phyloP scores from a whole-genome alignment of 108 stramenopile species.

The Aurantiochytrium sp. region DNA sequence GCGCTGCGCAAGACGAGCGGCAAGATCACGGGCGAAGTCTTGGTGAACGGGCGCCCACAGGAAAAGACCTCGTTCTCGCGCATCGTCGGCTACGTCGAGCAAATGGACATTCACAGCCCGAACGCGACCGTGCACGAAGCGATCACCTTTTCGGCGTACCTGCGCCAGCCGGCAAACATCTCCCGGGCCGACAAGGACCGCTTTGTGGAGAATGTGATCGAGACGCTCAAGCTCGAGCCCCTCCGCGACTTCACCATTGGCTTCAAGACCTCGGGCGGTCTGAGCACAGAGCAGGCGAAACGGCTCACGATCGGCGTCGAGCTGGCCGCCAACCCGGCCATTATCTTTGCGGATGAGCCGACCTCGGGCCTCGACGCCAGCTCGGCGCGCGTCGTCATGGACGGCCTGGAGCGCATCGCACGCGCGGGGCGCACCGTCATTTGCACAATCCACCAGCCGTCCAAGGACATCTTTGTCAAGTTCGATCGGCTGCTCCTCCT shows the following conservation, averaged over 20 bases:
- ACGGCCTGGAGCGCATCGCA: slow-evolving; percentile 47
- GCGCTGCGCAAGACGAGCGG: slow-evolving; percentile 65
- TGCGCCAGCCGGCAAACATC: not conserved
- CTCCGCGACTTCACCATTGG: slow-evolving; percentile 52
- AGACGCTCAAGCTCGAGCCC: slow-evolving; percentile 60
- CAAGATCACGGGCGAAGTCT: slow-evolving; percentile 53
- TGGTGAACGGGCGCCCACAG: slow-evolving; percentile 60
- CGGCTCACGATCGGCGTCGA: slow-evolving; percentile 60
- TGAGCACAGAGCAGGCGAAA: slow-evolving; percentile 65
- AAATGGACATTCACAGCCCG: slow-evolving; percentile 62
- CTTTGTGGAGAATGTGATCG: slow-evolving; percentile 51
- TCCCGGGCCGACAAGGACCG: not conserved
- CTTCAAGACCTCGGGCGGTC: slow-evolving; percentile 58
- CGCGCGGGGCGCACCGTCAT: slow-evolving; percentile 54
- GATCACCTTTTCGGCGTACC: slow-evolving; percentile 47
- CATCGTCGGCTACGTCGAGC: slow-evolving; percentile 62
- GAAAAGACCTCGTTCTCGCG: slow-evolving; percentile 32
- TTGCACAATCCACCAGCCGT: slow-evolving; percentile 73
- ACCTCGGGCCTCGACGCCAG: slow-evolving; percentile 50
- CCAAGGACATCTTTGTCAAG: slow-evolving; percentile 65
- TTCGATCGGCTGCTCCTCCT: slow-evolving; percentile 75
- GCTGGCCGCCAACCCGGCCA: slow-evolving; percentile 49
- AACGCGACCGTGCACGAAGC: slow-evolving; percentile 67
- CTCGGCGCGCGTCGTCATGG: slow-evolving; percentile 43
- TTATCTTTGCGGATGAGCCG: slow-evolving; percentile 58